Base-by-base conservation (phyloP, 148 eudicot genomes). In the Silene conica region DNA sequence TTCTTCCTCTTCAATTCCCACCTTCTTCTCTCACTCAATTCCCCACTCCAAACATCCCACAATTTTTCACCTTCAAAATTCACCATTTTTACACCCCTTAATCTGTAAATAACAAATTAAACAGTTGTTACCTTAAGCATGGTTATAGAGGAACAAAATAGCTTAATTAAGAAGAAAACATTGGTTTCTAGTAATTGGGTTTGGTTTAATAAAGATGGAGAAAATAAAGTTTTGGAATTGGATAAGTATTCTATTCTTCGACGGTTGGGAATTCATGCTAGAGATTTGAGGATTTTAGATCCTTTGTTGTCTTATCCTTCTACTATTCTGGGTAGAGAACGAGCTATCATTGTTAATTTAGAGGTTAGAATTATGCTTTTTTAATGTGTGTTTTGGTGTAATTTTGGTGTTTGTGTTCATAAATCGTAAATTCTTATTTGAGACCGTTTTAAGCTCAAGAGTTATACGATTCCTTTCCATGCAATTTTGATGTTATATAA, bases 251-350 rank as follows among this genome's bases (percentile, higher is more conserved):
- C 85, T 1, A 85, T 92, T 9, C 88, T 92, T 86, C 75, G 77
- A 31, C 75, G 92, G 21, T 83, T 90, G 7, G 71, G 80, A 16
- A 90, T 92, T 63, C 84, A 87, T 77, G 97, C 95, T 8, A 83
- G 97, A 74, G 97, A 92, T 78, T 84, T 92, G 58, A 73, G 97
- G 70, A 88, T 92, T 76, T 88, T 90, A 68, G 97, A 92, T 64
- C 97, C 97, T 38, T 34, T 92, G 54, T 69, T 92, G 20, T 90
- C 95, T 55, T 92, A 92, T 64, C 97, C 97, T 77, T 92, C 97
- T 34, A 81, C 86, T 0, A 90, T 92, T 78, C 74, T 92, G 15
- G 97, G 92, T 34, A 78, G 97, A 70, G 97, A 90, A 66, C 74
- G 82, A 60, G 96, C 97, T 4, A 88, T 92, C 13, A 85, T 92